These are phyloP conservation scores for Triangularia verruculosa DNA, from an alignment of 2,329 filamentous ascomycete genomes.

Conservation along the genomic window DNA sequence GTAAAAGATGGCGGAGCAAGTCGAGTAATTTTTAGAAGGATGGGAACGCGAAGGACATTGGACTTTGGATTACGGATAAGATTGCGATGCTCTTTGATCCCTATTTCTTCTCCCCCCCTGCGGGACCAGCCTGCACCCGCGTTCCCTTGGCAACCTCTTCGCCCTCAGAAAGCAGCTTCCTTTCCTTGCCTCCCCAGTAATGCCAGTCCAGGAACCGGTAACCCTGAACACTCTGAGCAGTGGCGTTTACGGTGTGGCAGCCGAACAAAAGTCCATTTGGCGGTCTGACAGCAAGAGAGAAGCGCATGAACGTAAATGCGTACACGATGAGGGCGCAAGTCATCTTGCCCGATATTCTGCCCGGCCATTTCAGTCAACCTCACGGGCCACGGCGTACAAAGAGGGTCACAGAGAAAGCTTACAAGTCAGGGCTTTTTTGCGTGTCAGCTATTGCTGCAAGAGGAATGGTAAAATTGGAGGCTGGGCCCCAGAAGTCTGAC, in stretches of 20 bases:
- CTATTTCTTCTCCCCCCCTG: background rate
- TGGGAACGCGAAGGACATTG: too few species aligned
- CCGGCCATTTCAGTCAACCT: background rate
- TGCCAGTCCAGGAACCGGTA: constrained; percentile 65
- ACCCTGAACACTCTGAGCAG: constrained; percentile 64
- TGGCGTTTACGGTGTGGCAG: constrained; percentile 67
- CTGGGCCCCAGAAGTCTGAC: constrained; percentile 82
- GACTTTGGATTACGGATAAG: too few species aligned
- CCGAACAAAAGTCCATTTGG: constrained; percentile 67
- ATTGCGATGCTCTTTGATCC: too few species aligned
- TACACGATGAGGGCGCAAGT: constrained; percentile 63
- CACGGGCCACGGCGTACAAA: too few species aligned
- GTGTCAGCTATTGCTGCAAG: constrained; percentile 77
- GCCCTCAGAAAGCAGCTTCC: background rate
- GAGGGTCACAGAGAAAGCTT: constrained; percentile 36
- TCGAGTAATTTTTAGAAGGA: too few species aligned
- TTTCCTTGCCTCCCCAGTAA: constrained; percentile 58
- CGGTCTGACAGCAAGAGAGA: constrained; percentile 62
- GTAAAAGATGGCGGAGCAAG: too few species aligned
- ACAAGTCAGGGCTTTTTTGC: constrained; percentile 81
- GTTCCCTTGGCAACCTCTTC: background rate
- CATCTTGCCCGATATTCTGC: constrained; percentile 67
- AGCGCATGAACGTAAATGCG: constrained; percentile 69
- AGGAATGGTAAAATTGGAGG: constrained; percentile 83
- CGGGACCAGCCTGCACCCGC: background rate